These are phyloP conservation scores for Saturnispora dispora DNA, from an alignment of 805 yeast species.

Conservation along the genomic window DNA sequence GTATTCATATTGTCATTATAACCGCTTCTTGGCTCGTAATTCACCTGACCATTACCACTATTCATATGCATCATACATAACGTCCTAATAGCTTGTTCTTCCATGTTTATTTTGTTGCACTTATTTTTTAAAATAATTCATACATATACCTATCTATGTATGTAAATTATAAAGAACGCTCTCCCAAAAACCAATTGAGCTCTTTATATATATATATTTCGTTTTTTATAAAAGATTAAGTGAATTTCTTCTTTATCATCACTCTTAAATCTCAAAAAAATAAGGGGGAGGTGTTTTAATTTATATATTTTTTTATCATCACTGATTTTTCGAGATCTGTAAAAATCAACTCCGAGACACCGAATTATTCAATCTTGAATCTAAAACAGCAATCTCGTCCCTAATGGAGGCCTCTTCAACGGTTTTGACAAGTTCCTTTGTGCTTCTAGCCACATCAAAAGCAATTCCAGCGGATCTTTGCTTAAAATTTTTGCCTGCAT, in stretches of 20 bases:
- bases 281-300: not conserved
- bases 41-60: not conserved
- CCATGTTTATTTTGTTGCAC: conserved; percentile 8
- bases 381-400: conserved; percentile 75
- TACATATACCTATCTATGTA: not conserved
- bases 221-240: not conserved
- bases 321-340: not conserved
- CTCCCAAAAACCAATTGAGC: not conserved
- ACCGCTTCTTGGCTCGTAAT: not conserved
- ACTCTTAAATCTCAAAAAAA: not conserved
- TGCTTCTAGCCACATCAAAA: conserved; percentile 92
- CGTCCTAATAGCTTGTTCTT: conserved; percentile 24
- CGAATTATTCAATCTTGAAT: conserved; percentile 40
- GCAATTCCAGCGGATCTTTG: conserved; percentile 94
- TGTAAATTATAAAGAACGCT: not conserved
- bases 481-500: conserved; percentile 82
- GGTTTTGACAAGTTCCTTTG: conserved; percentile 90
- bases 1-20: not conserved
- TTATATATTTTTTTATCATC: not conserved
- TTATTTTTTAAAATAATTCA: not conserved
- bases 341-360: not conserved
- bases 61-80: conserved; percentile 22
- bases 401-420: conserved; percentile 90
- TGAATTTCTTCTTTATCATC: not conserved
- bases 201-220: too few species aligned